Conservation (phyloP, 2,329 filamentous ascomycete species). For the Colletotrichum caudatum region DNA sequence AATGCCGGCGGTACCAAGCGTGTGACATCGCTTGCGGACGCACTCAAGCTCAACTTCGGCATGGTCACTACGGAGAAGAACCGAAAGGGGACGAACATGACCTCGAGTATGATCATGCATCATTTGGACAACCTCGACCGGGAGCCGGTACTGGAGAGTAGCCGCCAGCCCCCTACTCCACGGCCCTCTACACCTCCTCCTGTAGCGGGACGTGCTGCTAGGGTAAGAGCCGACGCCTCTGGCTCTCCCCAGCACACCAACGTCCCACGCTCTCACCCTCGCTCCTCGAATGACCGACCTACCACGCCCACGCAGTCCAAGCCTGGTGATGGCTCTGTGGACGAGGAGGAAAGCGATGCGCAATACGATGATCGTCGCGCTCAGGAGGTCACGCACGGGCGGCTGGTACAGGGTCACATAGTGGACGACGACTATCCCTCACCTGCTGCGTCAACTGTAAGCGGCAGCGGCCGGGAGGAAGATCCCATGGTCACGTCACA, state of each 20-base stretch:
- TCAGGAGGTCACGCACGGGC: slow-evolving; percentile 89
- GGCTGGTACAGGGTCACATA: slow-evolving; percentile 92
- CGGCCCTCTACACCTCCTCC: slow-evolving; percentile 37
- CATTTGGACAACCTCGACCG: slow-evolving; percentile 72
- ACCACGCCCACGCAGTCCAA: slow-evolving; percentile 36
- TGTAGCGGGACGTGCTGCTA: slow-evolving; percentile 19
- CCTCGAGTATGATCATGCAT: slow-evolving; percentile 81
- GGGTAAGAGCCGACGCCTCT: slow-evolving; percentile 36
- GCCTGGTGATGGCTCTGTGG: slow-evolving; percentile 20
- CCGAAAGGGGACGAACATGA: slow-evolving; percentile 71
- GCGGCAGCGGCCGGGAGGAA: slow-evolving; percentile 74
- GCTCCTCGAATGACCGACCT: slow-evolving; percentile 39
- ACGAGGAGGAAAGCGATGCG: slow-evolving; percentile 54
- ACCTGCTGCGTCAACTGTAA: slow-evolving; percentile 76
- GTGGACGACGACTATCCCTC: slow-evolving; percentile 94
- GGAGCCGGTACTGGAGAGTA: slow-evolving; percentile 56
- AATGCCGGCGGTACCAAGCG: slow-evolving; percentile 97
- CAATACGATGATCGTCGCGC: slow-evolving; percentile 84
- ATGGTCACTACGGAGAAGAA: slow-evolving; percentile 90
- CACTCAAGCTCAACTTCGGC: slow-evolving; percentile 96
- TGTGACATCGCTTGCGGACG: slow-evolving; percentile 95
- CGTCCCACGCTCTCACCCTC: slow-evolving; percentile 45
- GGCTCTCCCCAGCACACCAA: slow-evolving; percentile 39
- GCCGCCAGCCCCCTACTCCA: slow-evolving; percentile 44
- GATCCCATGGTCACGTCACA: slow-evolving; percentile 85